A percentile compares a stretch with the other conserved stretches of the same genome.
phyloP scores from a whole-genome alignment of 305 asterid genomes.

The Solanum hybrid region DNA sequence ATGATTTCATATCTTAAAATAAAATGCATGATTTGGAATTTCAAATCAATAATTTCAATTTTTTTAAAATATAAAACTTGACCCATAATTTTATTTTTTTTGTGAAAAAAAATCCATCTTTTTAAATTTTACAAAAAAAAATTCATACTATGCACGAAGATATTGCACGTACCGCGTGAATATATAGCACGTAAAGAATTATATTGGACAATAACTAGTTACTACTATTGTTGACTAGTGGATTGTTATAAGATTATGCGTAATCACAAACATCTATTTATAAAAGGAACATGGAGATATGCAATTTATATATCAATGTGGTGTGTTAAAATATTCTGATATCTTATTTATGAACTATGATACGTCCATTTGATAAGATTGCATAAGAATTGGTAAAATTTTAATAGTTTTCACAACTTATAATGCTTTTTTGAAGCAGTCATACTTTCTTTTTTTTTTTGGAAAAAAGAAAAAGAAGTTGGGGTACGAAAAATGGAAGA shows the following conservation, averaged over 20 bases:
- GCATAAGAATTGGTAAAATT: accelerated
- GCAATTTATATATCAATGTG: not conserved
- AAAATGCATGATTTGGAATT: no score
- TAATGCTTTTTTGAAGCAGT: not conserved
- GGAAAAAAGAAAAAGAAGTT: not conserved
- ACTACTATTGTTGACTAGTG: not conserved
- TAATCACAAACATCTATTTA: not conserved
- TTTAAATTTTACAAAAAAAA: no score
- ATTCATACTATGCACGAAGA: not conserved
- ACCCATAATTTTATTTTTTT: no score
- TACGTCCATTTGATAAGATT: not conserved
- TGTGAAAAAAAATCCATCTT: not conserved
- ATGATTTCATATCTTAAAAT: no score
- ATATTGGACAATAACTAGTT: no score
- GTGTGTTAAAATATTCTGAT: not conserved
- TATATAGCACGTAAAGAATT: no score
- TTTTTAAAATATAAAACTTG: no score
- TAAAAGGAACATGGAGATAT: not conserved
- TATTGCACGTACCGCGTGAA: not conserved
- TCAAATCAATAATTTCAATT: not conserved
- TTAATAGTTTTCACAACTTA: no score
- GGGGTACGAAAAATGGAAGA: not conserved
- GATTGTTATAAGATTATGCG: not conserved
- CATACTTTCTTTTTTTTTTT: no score
- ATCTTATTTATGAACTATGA: not conserved